Base-by-base conservation (phyloP, 441 rosid species). In the Gossypium armourianum region DNA sequence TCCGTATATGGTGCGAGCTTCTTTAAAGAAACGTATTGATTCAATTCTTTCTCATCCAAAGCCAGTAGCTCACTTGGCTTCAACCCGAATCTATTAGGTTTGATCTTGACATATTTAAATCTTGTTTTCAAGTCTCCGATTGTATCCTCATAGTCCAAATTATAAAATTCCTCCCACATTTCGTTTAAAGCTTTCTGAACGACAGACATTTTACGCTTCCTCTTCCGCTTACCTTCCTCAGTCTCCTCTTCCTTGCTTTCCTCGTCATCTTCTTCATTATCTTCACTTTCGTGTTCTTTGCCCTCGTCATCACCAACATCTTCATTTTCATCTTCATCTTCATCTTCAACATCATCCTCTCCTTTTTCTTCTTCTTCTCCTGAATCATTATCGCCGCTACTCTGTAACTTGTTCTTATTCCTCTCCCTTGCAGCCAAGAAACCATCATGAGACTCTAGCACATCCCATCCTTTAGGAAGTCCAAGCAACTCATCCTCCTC, bases 401-500 rank as follows among this genome's bases (percentile, higher is more conserved):
- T 68, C 69, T 77, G 81, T 21, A 75, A 66, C 70, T 83, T 86
- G 7, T 23, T 79, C 76, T 83, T 83, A 72, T 74, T 75, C 72
- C 83, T 84, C 70, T 89, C 93, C 72, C 92, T 88, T 5, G 86
- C 82, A n/a, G 93, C 83, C 28, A 66, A 71, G 77, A 90, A 90
- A 32, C 92, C 93, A 76, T 85, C 92, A 17, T 72, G 75, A 15
- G 83, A 69, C 50, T 76, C 81, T 56, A 76, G 75, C 66, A 75
- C 86, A 77, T 84, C 89, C 93, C 90, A 86, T 59, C 86, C 87
- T 74, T 85, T 85, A 21, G 91, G 86, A 75, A 88, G 88, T 53
- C 97, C 93, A 50, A 90, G 91, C 77, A 89, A 74, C 69, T 91
- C 96, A 77, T 93, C 94, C 83, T 89, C 98, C 58, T 90, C 84